Evolutionary conservation across 75 land plant species (phyloP).

Genomic region (Larix kaempferi): DNA sequence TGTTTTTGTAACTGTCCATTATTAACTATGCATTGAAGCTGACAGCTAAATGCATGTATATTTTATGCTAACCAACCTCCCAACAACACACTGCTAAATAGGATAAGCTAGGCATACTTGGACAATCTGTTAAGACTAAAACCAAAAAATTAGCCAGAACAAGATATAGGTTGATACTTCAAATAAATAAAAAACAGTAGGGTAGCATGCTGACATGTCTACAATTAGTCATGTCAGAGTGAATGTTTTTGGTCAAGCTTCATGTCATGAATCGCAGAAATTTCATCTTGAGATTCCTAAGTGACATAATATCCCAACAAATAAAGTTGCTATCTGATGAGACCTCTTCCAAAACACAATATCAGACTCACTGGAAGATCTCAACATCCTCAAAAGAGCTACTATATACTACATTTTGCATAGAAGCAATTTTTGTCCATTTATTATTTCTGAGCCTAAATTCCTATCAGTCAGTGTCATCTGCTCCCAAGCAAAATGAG

Average conservation of each 20-base stretch:
- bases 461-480: too few species aligned
- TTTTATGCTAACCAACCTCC: not conserved
- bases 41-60: not conserved
- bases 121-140: not conserved
- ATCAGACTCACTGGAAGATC: not conserved
- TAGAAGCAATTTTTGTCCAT: too few species aligned
- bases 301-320: not conserved
- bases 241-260: not conserved
- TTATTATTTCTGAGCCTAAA: too few species aligned
- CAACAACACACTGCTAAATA: not conserved
- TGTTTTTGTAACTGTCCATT: not conserved
- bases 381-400: not conserved
- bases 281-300: not conserved
- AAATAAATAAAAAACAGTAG: not conserved
- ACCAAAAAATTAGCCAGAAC: not conserved
- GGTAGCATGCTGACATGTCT: not conserved
- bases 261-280: not conserved
- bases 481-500: too few species aligned
- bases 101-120: not conserved
- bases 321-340: not conserved
- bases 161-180: not conserved
- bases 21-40: not conserved
- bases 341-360: not conserved
- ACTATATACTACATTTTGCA: not conserved
- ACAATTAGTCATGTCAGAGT: not conserved